Conservation (phyloP, 805 yeast genomes). For the Cyberlindnera mycetangii region DNA sequence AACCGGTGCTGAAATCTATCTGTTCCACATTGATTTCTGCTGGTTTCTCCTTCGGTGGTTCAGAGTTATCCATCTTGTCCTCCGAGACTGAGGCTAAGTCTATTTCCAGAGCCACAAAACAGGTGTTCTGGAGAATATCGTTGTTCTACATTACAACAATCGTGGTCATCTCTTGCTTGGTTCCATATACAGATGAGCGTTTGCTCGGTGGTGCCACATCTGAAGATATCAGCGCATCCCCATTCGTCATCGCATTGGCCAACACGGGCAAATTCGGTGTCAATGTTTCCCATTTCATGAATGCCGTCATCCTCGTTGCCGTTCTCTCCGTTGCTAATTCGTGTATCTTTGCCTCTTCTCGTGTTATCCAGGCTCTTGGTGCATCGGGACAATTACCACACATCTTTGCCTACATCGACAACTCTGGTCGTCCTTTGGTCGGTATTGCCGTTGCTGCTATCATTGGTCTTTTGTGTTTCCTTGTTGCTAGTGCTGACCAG, state of each 20-base stretch:
- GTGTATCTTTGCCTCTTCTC: conserved; percentile 64
- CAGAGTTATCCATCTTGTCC: conserved; percentile 71
- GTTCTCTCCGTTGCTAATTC: conserved; percentile 75
- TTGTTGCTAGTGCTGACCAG: conserved; percentile 50
- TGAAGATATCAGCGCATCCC: conserved; percentile 69
- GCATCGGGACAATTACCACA: conserved; percentile 63
- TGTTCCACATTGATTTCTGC: conserved; percentile 74
- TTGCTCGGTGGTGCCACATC: conserved; percentile 45
- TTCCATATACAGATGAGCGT: conserved; percentile 56
- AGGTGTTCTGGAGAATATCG: conserved; percentile 79
- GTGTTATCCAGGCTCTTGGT: conserved; percentile 62
- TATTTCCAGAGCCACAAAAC: conserved; percentile 57
- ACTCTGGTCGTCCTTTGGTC: conserved; percentile 64
- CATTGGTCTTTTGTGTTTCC: conserved; percentile 58
- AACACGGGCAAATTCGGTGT: conserved; percentile 59
- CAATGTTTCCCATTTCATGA: conserved; percentile 60
- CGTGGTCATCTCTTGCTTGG: conserved; percentile 62
- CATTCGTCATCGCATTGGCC: conserved; percentile 70
- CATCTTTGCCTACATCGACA: conserved; percentile 58
- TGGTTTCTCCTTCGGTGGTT: conserved; percentile 74
- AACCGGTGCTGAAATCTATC: conserved; percentile 63
- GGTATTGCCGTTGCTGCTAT: conserved; percentile 48
- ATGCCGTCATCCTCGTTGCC: conserved; percentile 64
- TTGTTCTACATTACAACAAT: conserved; percentile 63
- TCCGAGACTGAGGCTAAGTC: conserved; percentile 76